Evolutionary conservation across 441 rosid species (phyloP), one percentile per base, ranked within the genome.

Genomic region (Mallotus repandus): DNA sequence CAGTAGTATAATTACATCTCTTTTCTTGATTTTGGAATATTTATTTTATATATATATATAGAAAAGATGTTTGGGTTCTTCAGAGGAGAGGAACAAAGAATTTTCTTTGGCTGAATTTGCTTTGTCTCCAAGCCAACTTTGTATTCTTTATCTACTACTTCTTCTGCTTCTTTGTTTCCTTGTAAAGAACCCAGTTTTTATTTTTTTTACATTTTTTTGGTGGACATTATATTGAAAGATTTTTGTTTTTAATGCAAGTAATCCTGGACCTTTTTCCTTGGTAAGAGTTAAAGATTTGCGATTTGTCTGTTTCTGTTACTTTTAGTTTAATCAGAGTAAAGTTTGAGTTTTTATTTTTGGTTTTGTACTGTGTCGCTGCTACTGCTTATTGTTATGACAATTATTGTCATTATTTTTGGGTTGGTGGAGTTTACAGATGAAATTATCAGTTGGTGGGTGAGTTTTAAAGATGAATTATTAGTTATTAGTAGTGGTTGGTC

Each of bases 41-140:
- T 1, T 53, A 15, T 52, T 2, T 52, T 9, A 0, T 45, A 4
- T 45, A 1, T 45, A 1, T 1, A 45, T 49, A 9, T 14, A 38
- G 0, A 5, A 1, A 18, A 5, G 9, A 6, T 54, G 4, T 7
- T 54, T 38, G 41, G 9, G 58, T 54, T 9, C 0, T 54, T 18
- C 58, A 4, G 12, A 8, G 57, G n/a, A 54, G 58, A 1, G 54
- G 71, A 70, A 38, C 63, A 50, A 19, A 63, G 77, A 83, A 56
- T 76, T 78, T 75, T 73, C 54, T 65, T 68, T 62, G 54, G 66
- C 63, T 79, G 5, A 38, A 38, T 82, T 85, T 83, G 87, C 94
- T 89, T 84, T 84, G 79, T 84, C 62, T 78, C 76, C 85, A 88
- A 84, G 91, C 92, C 84, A 85, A 82, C 85, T 80, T 79, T 38